These are phyloP conservation scores for Lentinula novae-zelandiae DNA, from an alignment of 1,284 basidiomycete genomes.

Conservation along the genomic window DNA sequence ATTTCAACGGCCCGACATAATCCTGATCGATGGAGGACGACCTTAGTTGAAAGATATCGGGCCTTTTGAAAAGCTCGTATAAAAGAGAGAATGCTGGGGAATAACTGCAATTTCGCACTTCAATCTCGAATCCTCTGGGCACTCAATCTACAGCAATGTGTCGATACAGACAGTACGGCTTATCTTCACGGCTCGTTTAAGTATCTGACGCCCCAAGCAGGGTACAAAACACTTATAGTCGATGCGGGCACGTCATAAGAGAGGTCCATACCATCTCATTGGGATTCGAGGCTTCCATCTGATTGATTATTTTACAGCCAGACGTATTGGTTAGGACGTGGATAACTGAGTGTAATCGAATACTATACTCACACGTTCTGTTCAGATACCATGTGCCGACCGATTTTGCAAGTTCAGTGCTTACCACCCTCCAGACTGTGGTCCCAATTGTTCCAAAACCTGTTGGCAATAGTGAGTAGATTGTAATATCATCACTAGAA, in stretches of 20 bases:
- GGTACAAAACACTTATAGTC: conserved; percentile 52
- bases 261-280: conserved; percentile 37
- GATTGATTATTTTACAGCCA: conserved; percentile 34
- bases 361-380: background rate
- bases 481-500: background rate
- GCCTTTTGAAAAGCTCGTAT: conserved; percentile 20
- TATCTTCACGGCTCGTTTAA: conserved; percentile 5
- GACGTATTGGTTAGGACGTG: conserved; percentile 47
- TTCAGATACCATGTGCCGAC: conserved; percentile 15
- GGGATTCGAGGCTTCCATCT: conserved; percentile 15
- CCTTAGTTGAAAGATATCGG: conserved; percentile 20
- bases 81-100: conserved; percentile 18
- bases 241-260: conserved; percentile 53
- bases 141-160: conserved; percentile 40
- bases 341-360: background rate
- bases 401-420: conserved; percentile 16
- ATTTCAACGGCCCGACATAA: conserved; percentile 20
- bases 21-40: conserved; percentile 20
- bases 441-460: conserved; percentile 13
- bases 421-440: conserved; percentile 13
- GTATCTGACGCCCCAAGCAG: conserved; percentile 27
- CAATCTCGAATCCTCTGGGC: background rate
- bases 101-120: background rate
- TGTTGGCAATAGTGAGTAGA: conserved; percentile 16
- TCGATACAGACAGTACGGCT: conserved; percentile 49